These are phyloP conservation scores for Suillus cothurnatus DNA, from an alignment of 768 basidiomycete genomes.

Conservation along the genomic window DNA sequence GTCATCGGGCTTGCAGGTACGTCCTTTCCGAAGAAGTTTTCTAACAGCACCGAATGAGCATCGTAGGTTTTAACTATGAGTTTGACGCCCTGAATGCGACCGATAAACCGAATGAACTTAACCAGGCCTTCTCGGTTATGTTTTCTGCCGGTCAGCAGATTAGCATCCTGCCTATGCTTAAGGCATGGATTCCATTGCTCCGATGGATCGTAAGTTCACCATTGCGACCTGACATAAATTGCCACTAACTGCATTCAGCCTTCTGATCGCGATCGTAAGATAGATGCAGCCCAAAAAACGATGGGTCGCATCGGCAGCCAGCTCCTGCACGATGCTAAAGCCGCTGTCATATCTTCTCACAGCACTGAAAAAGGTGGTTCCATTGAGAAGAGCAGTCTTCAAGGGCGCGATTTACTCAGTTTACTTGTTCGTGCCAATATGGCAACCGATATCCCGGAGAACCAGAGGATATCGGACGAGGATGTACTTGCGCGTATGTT, in stretches of 20 bases:
- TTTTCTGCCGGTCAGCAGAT: slow-evolving; percentile 18
- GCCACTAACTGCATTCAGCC: slow-evolving; percentile 19
- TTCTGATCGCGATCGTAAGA: slow-evolving; percentile 17
- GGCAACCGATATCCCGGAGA: slow-evolving; percentile 56
- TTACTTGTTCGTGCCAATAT: slow-evolving; percentile 66
- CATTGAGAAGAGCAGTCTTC: slow-evolving; percentile 36
- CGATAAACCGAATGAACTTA: slow-evolving; percentile 32
- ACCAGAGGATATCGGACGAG: slow-evolving; percentile 58
- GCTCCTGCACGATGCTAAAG: slow-evolving; percentile 53
- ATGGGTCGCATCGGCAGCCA: slow-evolving; percentile 54
- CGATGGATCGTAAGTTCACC: slow-evolving; percentile 38
- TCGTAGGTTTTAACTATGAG: slow-evolving; percentile 40
- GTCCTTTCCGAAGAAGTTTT: neutral
- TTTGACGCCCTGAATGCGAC: slow-evolving; percentile 34
- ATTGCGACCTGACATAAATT: neutral
- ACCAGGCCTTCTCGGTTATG: slow-evolving; percentile 36
- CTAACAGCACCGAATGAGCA: neutral
- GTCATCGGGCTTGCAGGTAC: slow-evolving; percentile 45
- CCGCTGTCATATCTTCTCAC: slow-evolving; percentile 25
- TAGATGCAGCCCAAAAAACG: slow-evolving; percentile 35
- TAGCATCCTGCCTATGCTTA: slow-evolving; percentile 34
- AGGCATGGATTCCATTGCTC: slow-evolving; percentile 38
- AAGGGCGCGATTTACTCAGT: slow-evolving; percentile 58
- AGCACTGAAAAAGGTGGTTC: slow-evolving; percentile 27
- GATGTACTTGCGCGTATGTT: slow-evolving; percentile 61